Base-by-base conservation (phyloP, 176 grass and related monocot species). In the Microstegium vimineum region DNA sequence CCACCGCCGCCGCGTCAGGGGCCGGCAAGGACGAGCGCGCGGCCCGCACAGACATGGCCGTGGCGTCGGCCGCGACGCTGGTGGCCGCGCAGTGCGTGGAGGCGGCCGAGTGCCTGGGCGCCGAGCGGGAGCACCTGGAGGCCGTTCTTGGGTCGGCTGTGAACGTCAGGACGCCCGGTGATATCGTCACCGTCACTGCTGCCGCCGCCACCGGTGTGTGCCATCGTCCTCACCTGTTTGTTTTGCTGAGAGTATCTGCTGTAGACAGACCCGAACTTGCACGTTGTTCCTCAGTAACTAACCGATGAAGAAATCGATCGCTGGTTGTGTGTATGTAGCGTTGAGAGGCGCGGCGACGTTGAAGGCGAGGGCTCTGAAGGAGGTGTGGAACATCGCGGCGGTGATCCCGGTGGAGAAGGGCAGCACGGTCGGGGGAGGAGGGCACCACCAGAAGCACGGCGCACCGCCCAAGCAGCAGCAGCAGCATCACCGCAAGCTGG, bases 371-470 rank as follows among this genome's bases (percentile, higher is more conserved):
- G 97, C 91, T 14, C 41, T 99, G 47, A 99, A 99, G 77, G 97
- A 99, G 89, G 97, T 99, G 12, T 99, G 97, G 97, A 99, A 99
- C 87, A 92, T 99, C 4, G 97, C 97, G 0, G 97, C 97, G 4
- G 97, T 99, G 13, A 99, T 99, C 61, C 97, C 97, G 3, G 97
- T 99, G 10, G 97, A 99, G 80, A 96, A 94, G 72, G 93, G 93
- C 15, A 20, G 18, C 2, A n/a, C n/a, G n/a, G 74, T 82, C 2
- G 87, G 82, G 6, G 90, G 82, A 22, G 73, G 85, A 4, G 54
- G 54, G 30, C 84, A 92, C 74, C 78, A 93, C 63, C 75, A 89
- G 75, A 96, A 90, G 43, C 92, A 89, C 22, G 40, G 37, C 22
- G 54, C n/a, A n/a, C n/a, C n/a, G 36, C 79, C 80, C 43, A 92